Evolutionary conservation across 2,329 filamentous ascomycete genomes (phyloP).

Genomic region (Penicillium sp.): DNA sequence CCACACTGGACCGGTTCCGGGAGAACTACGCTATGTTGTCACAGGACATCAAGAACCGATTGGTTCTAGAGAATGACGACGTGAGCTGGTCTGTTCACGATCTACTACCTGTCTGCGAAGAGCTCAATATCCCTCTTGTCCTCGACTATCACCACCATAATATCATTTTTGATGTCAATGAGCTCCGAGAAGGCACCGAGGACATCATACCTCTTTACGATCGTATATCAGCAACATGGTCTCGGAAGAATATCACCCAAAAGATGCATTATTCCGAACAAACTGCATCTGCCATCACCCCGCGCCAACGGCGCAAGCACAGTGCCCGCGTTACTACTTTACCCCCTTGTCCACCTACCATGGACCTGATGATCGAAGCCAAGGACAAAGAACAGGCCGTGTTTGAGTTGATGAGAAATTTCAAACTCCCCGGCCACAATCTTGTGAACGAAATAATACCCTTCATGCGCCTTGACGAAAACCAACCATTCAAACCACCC

Average conservation of each 20-base stretch:
- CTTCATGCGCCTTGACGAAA: conserved; percentile 72
- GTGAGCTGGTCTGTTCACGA: conserved; percentile 92
- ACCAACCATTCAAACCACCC: conserved; percentile 54
- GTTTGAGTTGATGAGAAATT: conserved; percentile 87
- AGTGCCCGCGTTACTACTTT: conserved; percentile 73
- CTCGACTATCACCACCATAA: conserved; percentile 96
- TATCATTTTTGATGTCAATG: conserved; percentile 73
- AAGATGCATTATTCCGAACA: conserved; percentile 98
- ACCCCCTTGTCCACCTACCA: conserved; percentile 75
- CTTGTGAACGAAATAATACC: conserved; percentile 74
- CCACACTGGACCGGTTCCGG: conserved; percentile 74
- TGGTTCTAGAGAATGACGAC: conserved; percentile 94
- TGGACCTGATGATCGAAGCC: conserved; percentile 99
- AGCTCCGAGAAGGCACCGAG: conserved; percentile 76
- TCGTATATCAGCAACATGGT: conserved; percentile 80
- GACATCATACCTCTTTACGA: conserved; percentile 75
- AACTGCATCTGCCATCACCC: conserved; percentile 70
- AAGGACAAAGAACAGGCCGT: conserved; percentile 98
- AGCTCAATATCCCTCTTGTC: conserved; percentile 88
- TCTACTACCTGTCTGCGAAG: conserved; percentile 82
- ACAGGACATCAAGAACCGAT: conserved; percentile 68
- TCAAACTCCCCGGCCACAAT: conserved; percentile 77
- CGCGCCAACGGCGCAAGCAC: conserved; percentile 77
- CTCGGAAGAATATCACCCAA: conserved; percentile 75
- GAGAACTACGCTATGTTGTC: conserved; percentile 68